Base-by-base conservation (phyloP, 805 yeast genomes). In the Wickerhamomyces bisporus region DNA sequence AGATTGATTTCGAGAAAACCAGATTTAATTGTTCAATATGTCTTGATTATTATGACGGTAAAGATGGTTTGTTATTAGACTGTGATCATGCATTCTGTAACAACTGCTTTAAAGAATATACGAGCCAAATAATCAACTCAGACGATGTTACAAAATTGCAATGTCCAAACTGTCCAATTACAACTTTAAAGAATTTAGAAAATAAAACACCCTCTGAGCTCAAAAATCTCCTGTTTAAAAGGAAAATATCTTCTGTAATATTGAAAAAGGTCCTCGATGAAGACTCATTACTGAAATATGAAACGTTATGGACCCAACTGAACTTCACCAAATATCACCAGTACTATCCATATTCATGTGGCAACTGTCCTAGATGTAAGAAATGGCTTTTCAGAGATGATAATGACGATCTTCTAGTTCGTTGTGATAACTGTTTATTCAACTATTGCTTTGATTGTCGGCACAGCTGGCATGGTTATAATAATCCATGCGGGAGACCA, bases 391-490 rank as follows among this genome's bases (percentile, higher is more conserved):
- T 77, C 26, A 58, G 77, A 33, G 66, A 66, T 16, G 65, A 75
- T 43, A 54, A 65, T 13, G 67, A 66, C 38, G 75, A 72, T 8
- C 54, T 66, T 8, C 56, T 79, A 39, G 64, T 74, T 4, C 62
- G 69, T 15, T 79, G 86, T 48, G 57, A 65, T 0, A 42, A 52
- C 4, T 79, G 85, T 50, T 54, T 58, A 10, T 64, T 69, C 44
- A 77, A 79, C 1, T 79, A 77, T 44, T 79, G 86, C 48, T 64
- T 64, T 42, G 64, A 64, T 20, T 79, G 86, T 53, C 55, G 65
- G 6, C 78, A 70, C 44, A 73, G 82, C 3, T 79, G 81, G 78
- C 86, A 79, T 55, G 81, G 82, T 1, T 60, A 62, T 13, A 62
- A 61, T 35, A 70, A 70, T 40, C 51, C 51, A 20, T 79, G 86